These are phyloP conservation scores for Colletotrichum liaoningense DNA, from an alignment of 2,329 filamentous ascomycete species.

Conservation along the genomic window DNA sequence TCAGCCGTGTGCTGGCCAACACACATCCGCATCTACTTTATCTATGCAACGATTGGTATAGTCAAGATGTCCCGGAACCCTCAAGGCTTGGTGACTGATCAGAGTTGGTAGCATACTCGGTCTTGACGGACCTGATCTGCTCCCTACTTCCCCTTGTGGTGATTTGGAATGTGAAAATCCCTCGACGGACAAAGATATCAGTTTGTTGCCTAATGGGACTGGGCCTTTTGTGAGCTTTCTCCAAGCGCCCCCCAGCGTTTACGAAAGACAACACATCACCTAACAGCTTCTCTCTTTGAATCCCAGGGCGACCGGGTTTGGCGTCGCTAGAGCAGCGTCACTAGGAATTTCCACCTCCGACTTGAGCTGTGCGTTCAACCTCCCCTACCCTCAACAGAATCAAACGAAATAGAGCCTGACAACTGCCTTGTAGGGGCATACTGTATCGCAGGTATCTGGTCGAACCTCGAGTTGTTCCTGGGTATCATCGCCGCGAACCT, in stretches of 20 bases:
- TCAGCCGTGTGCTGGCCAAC: constrained; percentile 43
- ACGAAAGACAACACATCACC: no score
- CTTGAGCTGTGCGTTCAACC: constrained; percentile 39
- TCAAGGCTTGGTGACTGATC: no score
- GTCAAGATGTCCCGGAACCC: not conserved
- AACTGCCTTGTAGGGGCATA: no score
- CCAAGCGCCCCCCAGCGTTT: no score
- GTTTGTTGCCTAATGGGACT: constrained; percentile 47
- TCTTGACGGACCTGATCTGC: constrained; percentile 41
- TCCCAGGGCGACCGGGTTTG: constrained; percentile 40
- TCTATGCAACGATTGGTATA: constrained; percentile 46
- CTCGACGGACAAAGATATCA: constrained; percentile 42
- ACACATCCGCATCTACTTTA: constrained; percentile 45
- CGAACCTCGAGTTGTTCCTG: constrained; percentile 49
- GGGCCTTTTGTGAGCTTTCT: constrained; percentile 40
- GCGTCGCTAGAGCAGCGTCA: constrained; percentile 39
- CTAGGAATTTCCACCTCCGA: constrained; percentile 38
- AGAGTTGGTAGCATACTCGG: constrained; percentile 37
- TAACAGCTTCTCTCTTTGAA: no score
- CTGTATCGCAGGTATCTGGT: constrained; percentile 50
- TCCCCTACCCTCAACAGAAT: no score
- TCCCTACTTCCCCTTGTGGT: constrained; percentile 44
- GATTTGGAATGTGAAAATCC: constrained; percentile 46
- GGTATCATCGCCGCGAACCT: constrained; percentile 50
- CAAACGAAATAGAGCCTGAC: no score